A percentile compares a stretch with the other conserved stretches of the same genome.
These are phyloP conservation scores for Castanea sativa DNA, from an alignment of 306 rosid species.

Conservation along the genomic window DNA sequence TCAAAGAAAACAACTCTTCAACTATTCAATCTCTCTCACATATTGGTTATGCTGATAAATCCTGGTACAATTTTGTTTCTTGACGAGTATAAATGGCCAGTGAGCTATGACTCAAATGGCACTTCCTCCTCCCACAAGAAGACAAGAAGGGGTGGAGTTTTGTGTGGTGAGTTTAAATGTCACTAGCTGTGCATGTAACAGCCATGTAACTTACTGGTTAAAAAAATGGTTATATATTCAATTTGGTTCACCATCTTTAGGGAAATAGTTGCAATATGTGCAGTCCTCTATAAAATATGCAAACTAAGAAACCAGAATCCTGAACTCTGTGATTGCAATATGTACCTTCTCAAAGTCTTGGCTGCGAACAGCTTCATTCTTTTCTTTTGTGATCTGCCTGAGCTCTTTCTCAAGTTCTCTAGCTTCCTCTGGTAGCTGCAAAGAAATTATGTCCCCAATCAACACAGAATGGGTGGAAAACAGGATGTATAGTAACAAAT, in stretches of 20 bases:
- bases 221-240: not conserved
- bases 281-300: not conserved
- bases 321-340: not conserved
- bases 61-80: not conserved
- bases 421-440: slow-evolving; percentile 92
- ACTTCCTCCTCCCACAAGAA: too few species aligned
- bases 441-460: slow-evolving; percentile 6
- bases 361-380: slow-evolving; percentile 84
- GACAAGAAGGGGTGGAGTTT: too few species aligned
- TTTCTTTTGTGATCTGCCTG: slow-evolving; percentile 88
- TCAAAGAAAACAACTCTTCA: not conserved
- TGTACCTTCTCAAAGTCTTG: slow-evolving; percentile 94
- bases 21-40: not conserved
- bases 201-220: too few species aligned
- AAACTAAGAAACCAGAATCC: not conserved
- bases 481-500: not conserved
- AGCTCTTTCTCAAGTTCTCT: slow-evolving; percentile 84
- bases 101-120: too few species aligned
- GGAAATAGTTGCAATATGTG: not conserved
- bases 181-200: too few species aligned
- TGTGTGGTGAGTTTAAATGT: too few species aligned
- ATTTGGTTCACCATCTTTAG: not conserved
- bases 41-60: not conserved
- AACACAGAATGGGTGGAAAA: slow-evolving; percentile 10
- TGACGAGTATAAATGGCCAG: not conserved